phyloP scores from a whole-genome alignment of 148 eudicot genomes.

The Silene conica region DNA sequence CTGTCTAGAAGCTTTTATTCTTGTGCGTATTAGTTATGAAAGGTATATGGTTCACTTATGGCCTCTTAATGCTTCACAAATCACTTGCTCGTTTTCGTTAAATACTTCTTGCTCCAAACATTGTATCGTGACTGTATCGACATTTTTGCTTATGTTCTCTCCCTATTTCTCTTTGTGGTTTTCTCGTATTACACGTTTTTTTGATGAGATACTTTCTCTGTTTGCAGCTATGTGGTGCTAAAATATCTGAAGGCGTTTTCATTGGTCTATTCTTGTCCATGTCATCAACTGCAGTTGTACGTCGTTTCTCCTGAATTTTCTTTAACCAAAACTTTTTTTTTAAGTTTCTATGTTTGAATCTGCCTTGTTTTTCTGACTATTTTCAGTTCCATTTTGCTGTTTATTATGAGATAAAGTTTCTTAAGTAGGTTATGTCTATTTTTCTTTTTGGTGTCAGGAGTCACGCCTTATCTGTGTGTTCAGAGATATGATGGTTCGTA shows the following conservation, averaged over 20 bases:
- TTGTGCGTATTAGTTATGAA: not conserved
- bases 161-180: not conserved
- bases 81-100: not conserved
- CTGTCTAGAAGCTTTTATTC: not conserved
- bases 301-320: slow-evolving; percentile 15
- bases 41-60: not conserved
- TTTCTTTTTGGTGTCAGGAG: too few species aligned
- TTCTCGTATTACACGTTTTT: not conserved
- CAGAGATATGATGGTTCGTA: not conserved
- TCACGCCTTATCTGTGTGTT: too few species aligned
- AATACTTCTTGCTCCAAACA: not conserved
- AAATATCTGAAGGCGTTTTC: slow-evolving; percentile 83
- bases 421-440: too few species aligned
- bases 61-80: not conserved
- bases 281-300: slow-evolving; percentile 97
- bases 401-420: not conserved
- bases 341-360: not conserved
- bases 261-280: slow-evolving; percentile 81
- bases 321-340: not conserved
- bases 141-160: not conserved
- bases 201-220: slow-evolving; percentile 21
- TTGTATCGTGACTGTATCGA: not conserved
- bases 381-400: not conserved
- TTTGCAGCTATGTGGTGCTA: slow-evolving; percentile 82
- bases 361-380: not conserved